These are phyloP conservation scores for Rubia balearica DNA, from an alignment of 305 asterid species.

Conservation along the genomic window DNA sequence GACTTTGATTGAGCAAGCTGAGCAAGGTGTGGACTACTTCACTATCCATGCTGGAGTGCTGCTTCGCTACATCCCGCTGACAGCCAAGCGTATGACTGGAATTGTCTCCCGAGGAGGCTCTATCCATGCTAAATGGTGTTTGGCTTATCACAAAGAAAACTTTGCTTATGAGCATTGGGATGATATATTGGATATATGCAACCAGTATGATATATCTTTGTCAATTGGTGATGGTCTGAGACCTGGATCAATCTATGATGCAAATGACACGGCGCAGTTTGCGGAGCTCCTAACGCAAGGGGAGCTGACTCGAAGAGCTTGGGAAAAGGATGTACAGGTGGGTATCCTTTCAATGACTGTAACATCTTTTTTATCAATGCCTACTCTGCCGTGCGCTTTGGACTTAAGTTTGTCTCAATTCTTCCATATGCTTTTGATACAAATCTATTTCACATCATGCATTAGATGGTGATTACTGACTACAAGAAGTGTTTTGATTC, in stretches of 20 bases:
- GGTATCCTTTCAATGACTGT: not conserved
- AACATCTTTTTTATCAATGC: not conserved
- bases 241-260: constrained; percentile 94
- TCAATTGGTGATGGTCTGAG: constrained; percentile 96
- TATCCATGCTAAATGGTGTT: constrained; percentile 97
- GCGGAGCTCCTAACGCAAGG: constrained; percentile 95
- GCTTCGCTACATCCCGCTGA: constrained; percentile 83
- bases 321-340: constrained; percentile 99
- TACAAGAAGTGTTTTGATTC: not conserved
- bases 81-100: constrained; percentile 91
- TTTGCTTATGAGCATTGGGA: constrained; percentile 98
- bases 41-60: constrained; percentile 95
- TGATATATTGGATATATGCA: constrained; percentile 84
- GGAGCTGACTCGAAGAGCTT: constrained; percentile 84
- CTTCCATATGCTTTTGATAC: not conserved
- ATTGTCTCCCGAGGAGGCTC: constrained; percentile 99
- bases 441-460: not conserved
- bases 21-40: constrained; percentile 96
- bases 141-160: constrained; percentile 86
- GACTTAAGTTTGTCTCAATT: not conserved
- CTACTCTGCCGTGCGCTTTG: not conserved
- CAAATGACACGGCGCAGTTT: constrained; percentile 92
- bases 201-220: constrained; percentile 77
- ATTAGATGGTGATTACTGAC: not conserved
- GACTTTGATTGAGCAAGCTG: constrained; percentile 90